These are phyloP conservation scores for Halteria grandinella DNA, from an alignment of 73 alveolate species.

Conservation along the genomic window DNA sequence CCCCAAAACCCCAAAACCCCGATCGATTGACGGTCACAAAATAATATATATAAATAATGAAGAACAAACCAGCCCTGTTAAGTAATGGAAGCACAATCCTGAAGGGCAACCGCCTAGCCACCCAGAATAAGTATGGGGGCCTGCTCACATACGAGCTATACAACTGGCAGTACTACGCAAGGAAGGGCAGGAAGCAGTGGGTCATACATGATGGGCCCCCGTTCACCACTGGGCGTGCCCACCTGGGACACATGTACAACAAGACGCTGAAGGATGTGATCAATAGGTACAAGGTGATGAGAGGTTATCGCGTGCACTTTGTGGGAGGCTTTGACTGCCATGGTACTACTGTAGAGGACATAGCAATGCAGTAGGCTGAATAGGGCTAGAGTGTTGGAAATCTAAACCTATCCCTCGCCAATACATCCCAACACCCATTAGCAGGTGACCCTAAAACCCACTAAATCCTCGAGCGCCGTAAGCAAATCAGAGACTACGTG, in stretches of 20 bases:
- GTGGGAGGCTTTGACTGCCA: conserved; percentile 62
- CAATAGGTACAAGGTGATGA: conserved; percentile 84
- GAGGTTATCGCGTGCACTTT: conserved; percentile 68
- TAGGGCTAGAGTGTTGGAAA: neutral
- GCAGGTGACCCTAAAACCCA: no score
- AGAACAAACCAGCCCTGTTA: no score
- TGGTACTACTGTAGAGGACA: conserved; percentile 56
- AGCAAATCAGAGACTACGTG: conserved; percentile 35
- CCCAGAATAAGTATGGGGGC: neutral
- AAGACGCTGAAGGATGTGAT: conserved; percentile 91
- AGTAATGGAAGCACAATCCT: no score
- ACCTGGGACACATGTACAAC: conserved; percentile 89
- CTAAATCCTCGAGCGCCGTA: neutral
- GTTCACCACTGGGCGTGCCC: conserved; percentile 93
- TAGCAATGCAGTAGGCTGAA: conserved; percentile 13
- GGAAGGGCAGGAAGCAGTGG: conserved; percentile 73
- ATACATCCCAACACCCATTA: no score
- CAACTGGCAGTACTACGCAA: conserved; percentile 58
- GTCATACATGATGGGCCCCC: conserved; percentile 93
- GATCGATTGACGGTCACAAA: no score
- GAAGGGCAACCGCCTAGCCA: neutral
- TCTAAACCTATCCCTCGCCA: no score
- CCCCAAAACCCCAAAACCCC: no score
- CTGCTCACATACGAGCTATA: conserved; percentile 57
- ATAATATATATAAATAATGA: no score